Percentiles rank a stretch among this genome's conserved stretches.
These are phyloP conservation scores for Candida arabinofermentans DNA, from an alignment of 805 yeast species.

Conservation along the genomic window DNA sequence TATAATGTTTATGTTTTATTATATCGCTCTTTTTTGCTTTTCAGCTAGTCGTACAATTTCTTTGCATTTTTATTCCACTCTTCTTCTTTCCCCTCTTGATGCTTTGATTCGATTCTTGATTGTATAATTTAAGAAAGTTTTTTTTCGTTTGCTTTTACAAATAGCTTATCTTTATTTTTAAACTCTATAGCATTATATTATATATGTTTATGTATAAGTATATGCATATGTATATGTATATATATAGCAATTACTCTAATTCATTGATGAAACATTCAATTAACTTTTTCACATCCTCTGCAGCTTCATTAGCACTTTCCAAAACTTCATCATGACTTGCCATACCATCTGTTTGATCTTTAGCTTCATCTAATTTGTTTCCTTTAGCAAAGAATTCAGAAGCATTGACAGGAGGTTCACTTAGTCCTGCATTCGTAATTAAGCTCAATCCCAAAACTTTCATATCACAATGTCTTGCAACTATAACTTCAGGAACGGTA, in stretches of 20 bases:
- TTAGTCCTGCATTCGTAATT: slow-evolving; percentile 80
- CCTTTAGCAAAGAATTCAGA: slow-evolving; percentile 35
- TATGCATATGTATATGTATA: too few relatives aligned
- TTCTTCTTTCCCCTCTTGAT: background rate
- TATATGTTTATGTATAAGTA: too few relatives aligned
- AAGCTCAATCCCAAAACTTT: slow-evolving; percentile 79
- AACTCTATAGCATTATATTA: too few relatives aligned
- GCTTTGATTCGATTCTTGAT: background rate
- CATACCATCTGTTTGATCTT: slow-evolving; percentile 54
- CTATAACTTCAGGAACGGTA: slow-evolving; percentile 92
- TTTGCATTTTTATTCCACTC: background rate
- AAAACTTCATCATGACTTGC: slow-evolving; percentile 93
- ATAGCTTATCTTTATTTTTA: too few relatives aligned
- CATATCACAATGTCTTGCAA: slow-evolving; percentile 86
- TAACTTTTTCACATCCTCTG: slow-evolving; percentile 71
- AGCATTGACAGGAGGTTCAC: slow-evolving; percentile 64
- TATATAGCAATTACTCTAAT: background rate
- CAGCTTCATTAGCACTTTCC: slow-evolving; percentile 75
- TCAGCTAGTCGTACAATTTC: background rate
- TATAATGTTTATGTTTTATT: too few relatives aligned
- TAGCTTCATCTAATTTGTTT: slow-evolving; percentile 35
- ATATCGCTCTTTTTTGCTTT: background rate
- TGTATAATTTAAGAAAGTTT: background rate
- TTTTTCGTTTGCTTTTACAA: background rate
- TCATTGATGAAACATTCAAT: slow-evolving; percentile 53